A percentile compares a stretch with the other conserved stretches of the same genome.
phyloP scores from a whole-genome alignment of 2,329 filamentous ascomycete genomes.

The Calonectria leucothoes region DNA sequence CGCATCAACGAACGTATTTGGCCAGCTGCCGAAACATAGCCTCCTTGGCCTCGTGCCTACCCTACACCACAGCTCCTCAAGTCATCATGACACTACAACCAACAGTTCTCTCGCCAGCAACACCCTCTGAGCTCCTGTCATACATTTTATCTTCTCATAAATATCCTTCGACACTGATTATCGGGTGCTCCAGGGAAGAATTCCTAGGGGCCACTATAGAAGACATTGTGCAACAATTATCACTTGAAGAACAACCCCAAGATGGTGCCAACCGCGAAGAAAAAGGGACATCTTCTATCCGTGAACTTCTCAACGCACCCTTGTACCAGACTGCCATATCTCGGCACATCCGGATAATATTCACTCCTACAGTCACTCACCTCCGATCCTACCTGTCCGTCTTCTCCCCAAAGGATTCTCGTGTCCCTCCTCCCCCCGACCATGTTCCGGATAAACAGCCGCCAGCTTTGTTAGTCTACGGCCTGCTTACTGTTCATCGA shows the following conservation, averaged over 20 bases:
- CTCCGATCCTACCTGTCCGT: slow-evolving; percentile 81
- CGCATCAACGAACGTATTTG: background rate
- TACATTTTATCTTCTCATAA: slow-evolving; percentile 69
- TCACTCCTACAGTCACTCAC: slow-evolving; percentile 79
- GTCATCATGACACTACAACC: slow-evolving; percentile 42
- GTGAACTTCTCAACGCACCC: slow-evolving; percentile 66
- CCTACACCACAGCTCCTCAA: slow-evolving; percentile 21
- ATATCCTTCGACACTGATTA: slow-evolving; percentile 73
- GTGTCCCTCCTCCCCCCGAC: slow-evolving; percentile 51
- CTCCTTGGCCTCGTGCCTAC: slow-evolving; percentile 14
- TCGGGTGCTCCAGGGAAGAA: slow-evolving; percentile 73
- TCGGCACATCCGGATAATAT: slow-evolving; percentile 75
- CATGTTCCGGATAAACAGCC: slow-evolving; percentile 18
- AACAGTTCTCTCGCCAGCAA: slow-evolving; percentile 62
- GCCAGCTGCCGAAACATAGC: background rate
- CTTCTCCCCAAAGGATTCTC: slow-evolving; percentile 54
- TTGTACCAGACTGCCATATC: slow-evolving; percentile 77
- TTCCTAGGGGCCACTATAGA: slow-evolving; percentile 72
- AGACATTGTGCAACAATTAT: slow-evolving; percentile 52
- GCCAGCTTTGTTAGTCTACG: slow-evolving; percentile 71
- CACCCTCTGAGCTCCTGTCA: slow-evolving; percentile 72
- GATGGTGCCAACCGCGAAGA: background rate
- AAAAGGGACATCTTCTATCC: too few relatives aligned
- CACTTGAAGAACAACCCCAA: background rate
- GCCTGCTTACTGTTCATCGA: slow-evolving; percentile 73